These are phyloP conservation scores for Arabidopsis thaliana DNA, from an alignment of 345 rosid species.

Conservation along the genomic window DNA sequence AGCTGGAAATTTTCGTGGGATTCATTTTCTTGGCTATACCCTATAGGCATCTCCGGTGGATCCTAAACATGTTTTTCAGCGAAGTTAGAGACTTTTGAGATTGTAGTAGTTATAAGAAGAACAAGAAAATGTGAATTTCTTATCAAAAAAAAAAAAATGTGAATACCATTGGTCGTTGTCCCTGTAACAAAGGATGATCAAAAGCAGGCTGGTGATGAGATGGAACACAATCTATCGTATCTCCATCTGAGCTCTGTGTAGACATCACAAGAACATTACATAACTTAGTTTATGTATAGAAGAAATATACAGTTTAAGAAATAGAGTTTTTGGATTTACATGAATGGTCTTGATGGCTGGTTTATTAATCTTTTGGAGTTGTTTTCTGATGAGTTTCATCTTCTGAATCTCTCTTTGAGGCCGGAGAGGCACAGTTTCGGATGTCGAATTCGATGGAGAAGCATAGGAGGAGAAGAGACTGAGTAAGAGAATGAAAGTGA, in stretches of 20 bases:
- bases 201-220: conserved; percentile 90
- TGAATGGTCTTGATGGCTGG: conserved; percentile 80
- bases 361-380: conserved; percentile 80
- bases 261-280: background rate
- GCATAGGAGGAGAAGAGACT: conserved; percentile 47
- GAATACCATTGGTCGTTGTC: conserved; percentile 71
- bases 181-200: conserved; percentile 79
- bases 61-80: conserved; percentile 58
- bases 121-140: conserved; percentile 25
- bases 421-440: conserved; percentile 52
- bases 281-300: conserved; percentile 3
- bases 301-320: background rate
- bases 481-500: conserved; percentile 56
- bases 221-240: conserved; percentile 78
- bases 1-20: conserved; percentile 63
- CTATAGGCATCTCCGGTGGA: conserved; percentile 76
- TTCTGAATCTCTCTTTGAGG: conserved; percentile 62
- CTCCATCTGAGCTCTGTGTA: conserved; percentile 94
- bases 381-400: conserved; percentile 61
- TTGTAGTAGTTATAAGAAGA: background rate
- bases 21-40: conserved; percentile 49
- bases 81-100: conserved; percentile 22
- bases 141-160: background rate
- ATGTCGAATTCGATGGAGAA: conserved; percentile 37
- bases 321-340: conserved; percentile 49